Evolutionary conservation across 306 rosid species (phyloP).

Genomic region (Echinosophora koreensis): DNA sequence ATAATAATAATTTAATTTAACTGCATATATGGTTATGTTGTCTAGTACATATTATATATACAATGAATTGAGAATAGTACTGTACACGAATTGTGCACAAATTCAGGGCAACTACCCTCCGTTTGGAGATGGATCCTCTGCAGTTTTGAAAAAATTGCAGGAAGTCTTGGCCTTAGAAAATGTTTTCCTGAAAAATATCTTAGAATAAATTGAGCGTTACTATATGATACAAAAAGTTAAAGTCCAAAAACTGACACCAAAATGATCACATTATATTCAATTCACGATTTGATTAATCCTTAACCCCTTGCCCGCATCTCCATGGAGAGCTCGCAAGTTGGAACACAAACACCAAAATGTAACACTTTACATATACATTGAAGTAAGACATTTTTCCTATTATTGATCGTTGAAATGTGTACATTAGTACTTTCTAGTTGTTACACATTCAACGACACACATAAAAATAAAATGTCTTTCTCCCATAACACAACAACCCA

Average conservation of each 20-base stretch:
- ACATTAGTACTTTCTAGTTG: not conserved
- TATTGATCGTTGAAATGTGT: not conserved
- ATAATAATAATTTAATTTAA: too few relatives aligned
- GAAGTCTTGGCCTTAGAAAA: too few relatives aligned
- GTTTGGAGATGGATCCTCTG: too few relatives aligned
- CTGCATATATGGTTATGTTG: too few relatives aligned
- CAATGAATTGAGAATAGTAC: too few relatives aligned
- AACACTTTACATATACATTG: not conserved
- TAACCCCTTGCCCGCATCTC: not conserved
- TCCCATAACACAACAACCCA: not conserved
- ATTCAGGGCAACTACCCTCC: too few relatives aligned
- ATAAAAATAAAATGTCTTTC: not conserved
- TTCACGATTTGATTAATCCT: not conserved
- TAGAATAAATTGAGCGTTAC: too few relatives aligned
- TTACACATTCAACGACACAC: not conserved
- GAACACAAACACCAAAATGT: slow-evolving; percentile 22
- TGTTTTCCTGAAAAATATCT: too few relatives aligned
- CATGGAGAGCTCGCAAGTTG: not conserved
- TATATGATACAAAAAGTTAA: too few relatives aligned
- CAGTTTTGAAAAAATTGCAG: too few relatives aligned
- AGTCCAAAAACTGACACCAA: not conserved
- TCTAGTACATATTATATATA: too few relatives aligned
- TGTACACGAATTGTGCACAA: too few relatives aligned
- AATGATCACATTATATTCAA: slow-evolving; percentile 9
- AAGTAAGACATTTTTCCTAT: not conserved